These are phyloP conservation scores for Suillus lakei DNA, from an alignment of 768 basidiomycete genomes.

Conservation along the genomic window DNA sequence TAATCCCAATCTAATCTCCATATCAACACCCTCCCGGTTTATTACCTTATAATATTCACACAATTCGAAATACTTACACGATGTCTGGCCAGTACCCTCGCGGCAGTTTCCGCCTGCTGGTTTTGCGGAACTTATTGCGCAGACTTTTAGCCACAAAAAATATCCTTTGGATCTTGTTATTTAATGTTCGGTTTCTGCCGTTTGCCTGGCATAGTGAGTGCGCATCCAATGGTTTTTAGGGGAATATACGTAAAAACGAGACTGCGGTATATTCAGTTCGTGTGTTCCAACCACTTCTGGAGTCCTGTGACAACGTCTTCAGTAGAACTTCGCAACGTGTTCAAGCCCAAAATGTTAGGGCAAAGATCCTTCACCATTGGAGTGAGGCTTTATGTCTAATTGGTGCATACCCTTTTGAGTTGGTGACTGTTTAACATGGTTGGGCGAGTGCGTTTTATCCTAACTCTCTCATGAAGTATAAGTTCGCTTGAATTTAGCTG, in stretches of 20 bases:
- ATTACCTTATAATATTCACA: no score
- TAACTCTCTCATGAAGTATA: conserved; percentile 6
- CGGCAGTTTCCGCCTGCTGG: neutral
- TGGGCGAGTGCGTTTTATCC: conserved; percentile 52
- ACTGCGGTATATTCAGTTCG: conserved; percentile 44
- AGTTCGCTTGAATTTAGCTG: conserved; percentile 39
- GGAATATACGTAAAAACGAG: neutral
- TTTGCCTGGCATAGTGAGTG: conserved; percentile 72
- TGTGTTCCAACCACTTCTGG: conserved; percentile 58
- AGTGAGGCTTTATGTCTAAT: conserved; percentile 53
- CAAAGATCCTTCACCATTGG: conserved; percentile 47
- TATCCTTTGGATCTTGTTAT: conserved; percentile 48
- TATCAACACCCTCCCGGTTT: neutral
- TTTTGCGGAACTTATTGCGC: neutral
- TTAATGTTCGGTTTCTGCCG: conserved; percentile 66
- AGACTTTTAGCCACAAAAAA: conserved; percentile 39
- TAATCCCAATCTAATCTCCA: no score
- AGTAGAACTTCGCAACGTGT: conserved; percentile 39
- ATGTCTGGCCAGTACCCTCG: neutral
- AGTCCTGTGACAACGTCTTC: conserved; percentile 37
- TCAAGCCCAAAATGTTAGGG: conserved; percentile 39
- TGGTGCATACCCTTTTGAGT: conserved; percentile 61
- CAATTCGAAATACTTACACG: no score
- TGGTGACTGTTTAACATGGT: conserved; percentile 42
- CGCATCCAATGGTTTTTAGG: no score